Percentiles rank a stretch among this genome's conserved stretches.
phyloP scores from a whole-genome alignment of 1,284 basidiomycete species.

The Puccinia horiana region DNA sequence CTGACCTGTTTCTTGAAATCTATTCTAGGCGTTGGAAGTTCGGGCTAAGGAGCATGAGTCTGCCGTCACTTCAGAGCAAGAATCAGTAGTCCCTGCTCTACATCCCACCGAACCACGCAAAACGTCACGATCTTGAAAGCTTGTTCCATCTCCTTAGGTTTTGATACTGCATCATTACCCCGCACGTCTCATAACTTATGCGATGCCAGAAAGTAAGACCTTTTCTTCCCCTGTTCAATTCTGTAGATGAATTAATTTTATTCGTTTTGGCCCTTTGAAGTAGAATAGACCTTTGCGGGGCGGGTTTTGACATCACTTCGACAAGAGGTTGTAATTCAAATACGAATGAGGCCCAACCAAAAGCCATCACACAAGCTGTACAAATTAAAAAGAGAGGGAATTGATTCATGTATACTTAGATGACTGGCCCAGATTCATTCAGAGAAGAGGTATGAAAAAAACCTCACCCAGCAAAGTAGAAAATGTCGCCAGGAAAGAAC shows the following conservation, averaged over 20 bases:
- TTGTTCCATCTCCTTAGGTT: background rate
- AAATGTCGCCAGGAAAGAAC: background rate
- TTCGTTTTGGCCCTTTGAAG: background rate
- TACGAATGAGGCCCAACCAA: background rate
- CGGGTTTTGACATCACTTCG: background rate
- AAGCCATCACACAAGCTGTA: no score
- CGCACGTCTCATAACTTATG: background rate
- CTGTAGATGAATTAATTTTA: no score
- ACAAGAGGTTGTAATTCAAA: background rate
- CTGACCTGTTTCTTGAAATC: background rate
- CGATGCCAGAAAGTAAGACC: background rate
- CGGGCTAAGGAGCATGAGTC: slow-evolving; percentile 47
- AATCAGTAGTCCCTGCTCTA: slow-evolving; percentile 42
- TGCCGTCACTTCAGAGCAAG: slow-evolving; percentile 48
- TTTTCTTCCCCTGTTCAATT: background rate
- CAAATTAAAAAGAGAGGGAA: background rate
- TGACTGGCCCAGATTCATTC: background rate
- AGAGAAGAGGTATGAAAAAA: no score
- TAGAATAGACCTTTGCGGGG: no score
- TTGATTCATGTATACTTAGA: background rate
- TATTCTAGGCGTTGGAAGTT: slow-evolving; percentile 36
- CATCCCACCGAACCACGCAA: slow-evolving; percentile 22
- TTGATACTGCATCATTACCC: background rate
- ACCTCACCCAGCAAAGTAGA: background rate
- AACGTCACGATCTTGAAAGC: slow-evolving; percentile 13